Conservation (phyloP, 257 asterid species). For the Scutellaria minor region DNA sequence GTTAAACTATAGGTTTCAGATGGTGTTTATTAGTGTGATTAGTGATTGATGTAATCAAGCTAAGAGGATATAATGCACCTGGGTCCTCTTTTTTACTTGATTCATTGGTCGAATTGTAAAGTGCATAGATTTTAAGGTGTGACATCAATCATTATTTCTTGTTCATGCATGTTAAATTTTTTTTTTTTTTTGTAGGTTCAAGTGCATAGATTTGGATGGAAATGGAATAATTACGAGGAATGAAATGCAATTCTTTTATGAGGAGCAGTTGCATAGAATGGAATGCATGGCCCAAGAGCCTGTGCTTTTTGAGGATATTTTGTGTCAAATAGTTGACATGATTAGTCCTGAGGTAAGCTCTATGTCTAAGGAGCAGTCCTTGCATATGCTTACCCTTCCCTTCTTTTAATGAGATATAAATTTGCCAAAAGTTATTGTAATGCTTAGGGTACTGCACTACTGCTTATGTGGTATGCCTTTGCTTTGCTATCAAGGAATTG, state of each 20-base stretch:
- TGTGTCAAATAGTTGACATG: slow-evolving; percentile 99
- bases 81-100: slow-evolving; percentile 2
- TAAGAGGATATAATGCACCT: slow-evolving; percentile 16
- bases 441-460: slow-evolving; percentile 18
- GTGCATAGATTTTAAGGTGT: not conserved
- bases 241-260: slow-evolving; percentile 97
- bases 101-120: slow-evolving; percentile 13
- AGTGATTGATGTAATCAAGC: not conserved
- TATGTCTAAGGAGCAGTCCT: slow-evolving; percentile 21
- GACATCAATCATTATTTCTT: slow-evolving; percentile 12
- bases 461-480: not conserved
- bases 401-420: slow-evolving; percentile 10
- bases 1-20: not conserved
- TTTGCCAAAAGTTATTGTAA: slow-evolving; percentile 25
- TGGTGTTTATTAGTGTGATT: slow-evolving; percentile 19
- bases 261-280: slow-evolving; percentile 99
- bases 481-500: too few relatives aligned
- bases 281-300: slow-evolving; percentile 99
- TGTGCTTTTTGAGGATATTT: slow-evolving; percentile 97
- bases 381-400: not conserved
- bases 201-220: slow-evolving; percentile 98
- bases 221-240: slow-evolving; percentile 93
- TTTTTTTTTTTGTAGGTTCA: slow-evolving; percentile 63
- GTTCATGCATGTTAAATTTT: slow-evolving; percentile 13
- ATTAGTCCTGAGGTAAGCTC: slow-evolving; percentile 82